A percentile compares a stretch with the other conserved stretches of the same genome.
Evolutionary conservation across 2,329 filamentous ascomycete genomes (phyloP).

Genomic region (Penicillium sp.): DNA sequence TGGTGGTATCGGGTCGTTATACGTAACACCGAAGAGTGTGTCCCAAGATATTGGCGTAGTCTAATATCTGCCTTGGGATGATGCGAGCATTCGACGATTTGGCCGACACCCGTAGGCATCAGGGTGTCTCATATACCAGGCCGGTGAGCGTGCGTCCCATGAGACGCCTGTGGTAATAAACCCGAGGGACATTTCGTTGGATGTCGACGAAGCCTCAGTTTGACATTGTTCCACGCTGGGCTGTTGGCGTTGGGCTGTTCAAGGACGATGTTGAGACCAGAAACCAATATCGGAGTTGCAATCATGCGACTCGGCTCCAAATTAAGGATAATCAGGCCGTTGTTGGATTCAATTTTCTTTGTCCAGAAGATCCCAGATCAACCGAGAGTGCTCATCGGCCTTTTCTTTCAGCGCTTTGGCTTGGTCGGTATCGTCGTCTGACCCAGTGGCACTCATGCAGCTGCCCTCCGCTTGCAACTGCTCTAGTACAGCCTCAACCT

Average conservation of each 20-base stretch:
- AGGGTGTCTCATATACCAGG: background rate
- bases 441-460: constrained; percentile 13
- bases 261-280: background rate
- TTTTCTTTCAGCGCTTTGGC: constrained; percentile 13
- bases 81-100: background rate
- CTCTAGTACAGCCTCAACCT: constrained; percentile 45
- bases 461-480: constrained; percentile 27
- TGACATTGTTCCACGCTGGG: background rate
- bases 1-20: background rate
- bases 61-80: background rate
- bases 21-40: background rate
- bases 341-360: constrained; percentile 21
- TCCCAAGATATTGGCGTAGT: background rate
- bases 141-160: background rate
- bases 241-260: background rate
- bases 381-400: constrained; percentile 23
- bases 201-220: background rate
- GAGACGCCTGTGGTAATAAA: background rate
- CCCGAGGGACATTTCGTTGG: background rate
- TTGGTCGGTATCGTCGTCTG: constrained; percentile 5
- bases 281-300: background rate
- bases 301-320: background rate
- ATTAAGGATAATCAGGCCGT: background rate
- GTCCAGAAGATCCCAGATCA: constrained; percentile 36
- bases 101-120: background rate